These are phyloP conservation scores for Tetrapyrgos nigripes DNA, from an alignment of 1,284 basidiomycete genomes.

Conservation along the genomic window DNA sequence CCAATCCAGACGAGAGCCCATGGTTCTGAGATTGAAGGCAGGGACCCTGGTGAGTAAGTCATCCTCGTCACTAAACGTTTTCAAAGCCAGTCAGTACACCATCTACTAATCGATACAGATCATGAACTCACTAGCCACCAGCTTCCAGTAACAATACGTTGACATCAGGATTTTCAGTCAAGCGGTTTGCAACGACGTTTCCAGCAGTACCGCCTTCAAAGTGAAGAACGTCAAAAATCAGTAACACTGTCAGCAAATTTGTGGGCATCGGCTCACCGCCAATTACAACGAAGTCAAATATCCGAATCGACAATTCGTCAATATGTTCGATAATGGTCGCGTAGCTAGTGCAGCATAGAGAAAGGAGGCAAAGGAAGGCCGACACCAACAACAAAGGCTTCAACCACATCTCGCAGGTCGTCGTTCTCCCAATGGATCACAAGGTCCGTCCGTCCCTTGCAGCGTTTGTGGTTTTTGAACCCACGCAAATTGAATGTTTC, in stretches of 20 bases:
- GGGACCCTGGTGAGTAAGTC: constrained; percentile 24
- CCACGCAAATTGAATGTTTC: no score
- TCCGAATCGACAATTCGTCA: background rate
- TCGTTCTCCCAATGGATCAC: no score
- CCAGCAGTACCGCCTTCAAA: constrained; percentile 31
- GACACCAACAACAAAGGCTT: background rate
- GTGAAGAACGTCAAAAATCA: background rate
- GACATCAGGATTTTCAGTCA: constrained; percentile 28
- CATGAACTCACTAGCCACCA: constrained; percentile 12
- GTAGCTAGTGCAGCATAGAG: background rate
- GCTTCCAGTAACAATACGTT: constrained; percentile 15
- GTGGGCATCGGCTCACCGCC: constrained; percentile 23
- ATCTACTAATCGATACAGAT: no score
- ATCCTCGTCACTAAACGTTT: constrained; percentile 23
- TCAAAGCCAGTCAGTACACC: no score
- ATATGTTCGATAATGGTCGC: background rate
- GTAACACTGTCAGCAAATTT: background rate
- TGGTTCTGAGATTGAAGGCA: constrained; percentile 17
- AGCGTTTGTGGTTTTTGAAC: no score
- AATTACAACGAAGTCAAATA: constrained; percentile 33
- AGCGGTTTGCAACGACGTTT: constrained; percentile 32
- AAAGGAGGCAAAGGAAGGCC: background rate
- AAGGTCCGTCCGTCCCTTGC: no score
- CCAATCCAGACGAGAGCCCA: constrained; percentile 35
- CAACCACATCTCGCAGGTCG: background rate